Conservation (phyloP, 352 stramenopile species). For the Globisporangium rhizosaccharum region DNA sequence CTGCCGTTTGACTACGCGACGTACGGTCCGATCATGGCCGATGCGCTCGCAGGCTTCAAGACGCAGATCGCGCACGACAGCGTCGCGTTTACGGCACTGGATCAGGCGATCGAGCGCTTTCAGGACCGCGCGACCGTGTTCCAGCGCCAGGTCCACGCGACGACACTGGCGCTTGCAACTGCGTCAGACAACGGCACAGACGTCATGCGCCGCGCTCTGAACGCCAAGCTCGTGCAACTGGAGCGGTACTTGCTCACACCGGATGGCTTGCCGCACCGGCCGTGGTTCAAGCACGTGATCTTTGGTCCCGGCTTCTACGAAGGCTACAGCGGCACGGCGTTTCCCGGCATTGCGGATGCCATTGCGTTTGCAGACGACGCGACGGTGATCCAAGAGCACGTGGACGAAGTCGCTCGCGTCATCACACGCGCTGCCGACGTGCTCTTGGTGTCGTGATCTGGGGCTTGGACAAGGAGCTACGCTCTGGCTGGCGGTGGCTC, state of each 20-base stretch:
- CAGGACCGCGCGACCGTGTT: constrained; percentile 22
- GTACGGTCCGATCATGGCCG: constrained; percentile 54
- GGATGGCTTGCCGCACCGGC: constrained; percentile 34
- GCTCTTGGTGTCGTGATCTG: not conserved
- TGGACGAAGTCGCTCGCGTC: constrained; percentile 34
- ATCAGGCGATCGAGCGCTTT: constrained; percentile 38
- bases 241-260: constrained; percentile 40
- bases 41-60: constrained; percentile 30
- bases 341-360: constrained; percentile 40
- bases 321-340: constrained; percentile 38
- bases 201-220: constrained; percentile 20
- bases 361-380: constrained; percentile 39
- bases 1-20: constrained; percentile 66
- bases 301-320: constrained; percentile 58
- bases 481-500: too few species aligned
- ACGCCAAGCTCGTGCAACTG: constrained; percentile 43
- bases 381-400: constrained; percentile 28
- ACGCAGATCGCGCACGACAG: constrained; percentile 12
- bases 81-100: constrained; percentile 29
- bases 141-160: constrained; percentile 10
- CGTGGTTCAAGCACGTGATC: constrained; percentile 57
- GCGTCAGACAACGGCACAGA: not conserved
- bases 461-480: not conserved
- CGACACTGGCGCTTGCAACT: not conserved
- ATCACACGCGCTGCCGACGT: constrained; percentile 22